Conservation (phyloP, 2,329 filamentous ascomycete species). For the Stachybotrys elegans region DNA sequence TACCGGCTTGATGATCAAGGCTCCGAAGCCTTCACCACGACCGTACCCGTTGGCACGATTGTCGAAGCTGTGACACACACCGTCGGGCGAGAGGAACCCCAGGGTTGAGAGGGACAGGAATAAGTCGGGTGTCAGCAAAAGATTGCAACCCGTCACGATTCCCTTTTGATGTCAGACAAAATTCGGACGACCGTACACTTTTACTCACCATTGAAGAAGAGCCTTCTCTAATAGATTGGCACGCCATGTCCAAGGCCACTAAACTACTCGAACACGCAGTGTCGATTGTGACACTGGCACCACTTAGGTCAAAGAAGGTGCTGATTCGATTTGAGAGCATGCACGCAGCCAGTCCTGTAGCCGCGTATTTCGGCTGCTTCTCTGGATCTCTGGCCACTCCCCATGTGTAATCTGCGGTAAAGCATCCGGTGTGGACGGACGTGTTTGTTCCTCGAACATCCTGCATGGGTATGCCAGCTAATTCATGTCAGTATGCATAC, state of each 20-base stretch:
- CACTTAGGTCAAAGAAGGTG: not conserved
- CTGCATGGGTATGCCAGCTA: slow-evolving; percentile 6
- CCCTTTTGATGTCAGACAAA: slow-evolving; percentile 13
- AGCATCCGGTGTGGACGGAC: not conserved
- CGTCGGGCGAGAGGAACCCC: slow-evolving; percentile 17
- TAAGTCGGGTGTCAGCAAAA: slow-evolving; percentile 12
- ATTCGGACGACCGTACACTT: too few species aligned
- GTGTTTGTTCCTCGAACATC: not conserved
- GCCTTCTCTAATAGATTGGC: not conserved
- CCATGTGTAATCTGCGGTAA: not conserved
- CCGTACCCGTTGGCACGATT: slow-evolving; percentile 24
- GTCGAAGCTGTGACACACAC: slow-evolving; percentile 25
- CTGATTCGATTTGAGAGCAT: not conserved
- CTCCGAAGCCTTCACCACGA: slow-evolving; percentile 19
- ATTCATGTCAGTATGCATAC: too few species aligned
- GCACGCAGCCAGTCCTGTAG: not conserved
- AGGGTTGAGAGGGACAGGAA: slow-evolving; percentile 8
- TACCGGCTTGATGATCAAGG: slow-evolving; percentile 46
- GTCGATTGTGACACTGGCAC: not conserved
- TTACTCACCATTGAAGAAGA: not conserved
- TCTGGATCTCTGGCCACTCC: not conserved
- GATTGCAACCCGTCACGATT: slow-evolving; percentile 17
- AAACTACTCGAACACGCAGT: not conserved
- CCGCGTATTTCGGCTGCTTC: not conserved
- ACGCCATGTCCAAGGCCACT: not conserved